These are phyloP conservation scores for Beauveria sp. DNA, from an alignment of 2,329 filamentous ascomycete species.

Conservation along the genomic window DNA sequence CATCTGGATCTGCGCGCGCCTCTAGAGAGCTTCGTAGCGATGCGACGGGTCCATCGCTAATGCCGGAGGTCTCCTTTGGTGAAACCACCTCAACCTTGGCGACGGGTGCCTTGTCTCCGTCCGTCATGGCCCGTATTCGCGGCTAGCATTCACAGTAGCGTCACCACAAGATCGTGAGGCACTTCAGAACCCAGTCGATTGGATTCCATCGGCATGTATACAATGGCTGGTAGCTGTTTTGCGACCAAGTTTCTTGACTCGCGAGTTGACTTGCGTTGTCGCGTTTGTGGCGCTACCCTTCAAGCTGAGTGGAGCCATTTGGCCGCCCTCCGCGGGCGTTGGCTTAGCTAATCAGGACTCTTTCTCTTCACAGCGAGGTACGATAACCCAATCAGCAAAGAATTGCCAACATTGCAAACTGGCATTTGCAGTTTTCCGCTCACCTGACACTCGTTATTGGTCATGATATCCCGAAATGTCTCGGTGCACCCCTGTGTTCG, in stretches of 20 bases:
- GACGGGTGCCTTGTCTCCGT: constrained; percentile 15
- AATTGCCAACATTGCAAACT: neutral
- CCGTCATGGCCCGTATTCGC: constrained; percentile 15
- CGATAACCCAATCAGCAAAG: no score
- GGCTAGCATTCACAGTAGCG: neutral
- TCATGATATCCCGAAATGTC: neutral
- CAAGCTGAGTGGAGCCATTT: neutral
- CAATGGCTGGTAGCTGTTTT: neutral
- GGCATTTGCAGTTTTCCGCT: neutral
- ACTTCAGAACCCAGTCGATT: neutral
- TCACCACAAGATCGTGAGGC: neutral
- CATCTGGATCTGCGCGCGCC: constrained; percentile 55
- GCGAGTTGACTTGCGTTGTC: neutral
- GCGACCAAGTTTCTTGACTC: neutral
- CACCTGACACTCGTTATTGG: no score
- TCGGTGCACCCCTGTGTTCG: neutral
- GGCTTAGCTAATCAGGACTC: neutral
- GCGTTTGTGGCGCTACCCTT: constrained; percentile 1
- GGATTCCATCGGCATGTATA: neutral
- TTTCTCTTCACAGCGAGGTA: neutral
- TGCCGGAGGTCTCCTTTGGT: constrained; percentile 25
- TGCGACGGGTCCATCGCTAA: constrained; percentile 18
- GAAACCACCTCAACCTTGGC: constrained; percentile 27
- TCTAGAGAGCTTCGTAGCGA: constrained; percentile 30
- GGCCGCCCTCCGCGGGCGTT: neutral